phyloP scores from a whole-genome alignment of 1,284 basidiomycete species.

The Bothia castanella region DNA sequence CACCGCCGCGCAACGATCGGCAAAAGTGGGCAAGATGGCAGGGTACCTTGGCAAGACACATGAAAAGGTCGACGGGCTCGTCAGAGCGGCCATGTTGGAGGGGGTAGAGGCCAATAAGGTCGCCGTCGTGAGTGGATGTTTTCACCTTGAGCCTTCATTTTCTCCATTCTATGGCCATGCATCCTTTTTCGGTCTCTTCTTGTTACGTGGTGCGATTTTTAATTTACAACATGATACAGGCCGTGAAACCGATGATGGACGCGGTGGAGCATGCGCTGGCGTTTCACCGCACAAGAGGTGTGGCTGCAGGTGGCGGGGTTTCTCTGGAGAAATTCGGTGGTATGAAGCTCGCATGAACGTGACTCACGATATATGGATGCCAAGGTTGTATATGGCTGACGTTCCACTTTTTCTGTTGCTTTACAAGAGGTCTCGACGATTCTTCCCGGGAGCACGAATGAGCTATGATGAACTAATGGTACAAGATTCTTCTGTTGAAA shows the following conservation, averaged over 20 bases:
- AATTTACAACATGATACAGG: conserved; percentile 42
- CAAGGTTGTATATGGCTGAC: too few relatives aligned
- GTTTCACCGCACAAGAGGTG: conserved; percentile 44
- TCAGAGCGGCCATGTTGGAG: conserved; percentile 54
- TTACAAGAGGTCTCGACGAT: too few relatives aligned
- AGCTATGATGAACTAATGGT: too few relatives aligned
- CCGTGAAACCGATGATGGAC: conserved; percentile 74
- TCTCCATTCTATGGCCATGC: neutral
- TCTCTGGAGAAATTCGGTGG: conserved; percentile 7
- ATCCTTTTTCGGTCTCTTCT: neutral
- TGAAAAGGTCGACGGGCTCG: conserved; percentile 76
- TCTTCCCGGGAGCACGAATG: too few relatives aligned
- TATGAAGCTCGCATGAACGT: too few relatives aligned
- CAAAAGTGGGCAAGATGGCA: conserved; percentile 83
- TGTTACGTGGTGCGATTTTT: neutral
- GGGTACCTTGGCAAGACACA: conserved; percentile 74
- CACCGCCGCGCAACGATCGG: conserved; percentile 54
- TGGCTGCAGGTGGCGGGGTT: conserved; percentile 6
- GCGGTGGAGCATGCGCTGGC: conserved; percentile 76
- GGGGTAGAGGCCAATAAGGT: conserved; percentile 65
- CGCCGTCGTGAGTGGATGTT: conserved; percentile 58
- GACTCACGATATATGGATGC: too few relatives aligned
- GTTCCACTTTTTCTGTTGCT: too few relatives aligned
- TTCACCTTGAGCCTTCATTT: neutral
- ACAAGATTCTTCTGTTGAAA: too few relatives aligned